These are phyloP conservation scores for Scleroderma citrinum DNA, from an alignment of 768 basidiomycete species.

Conservation along the genomic window DNA sequence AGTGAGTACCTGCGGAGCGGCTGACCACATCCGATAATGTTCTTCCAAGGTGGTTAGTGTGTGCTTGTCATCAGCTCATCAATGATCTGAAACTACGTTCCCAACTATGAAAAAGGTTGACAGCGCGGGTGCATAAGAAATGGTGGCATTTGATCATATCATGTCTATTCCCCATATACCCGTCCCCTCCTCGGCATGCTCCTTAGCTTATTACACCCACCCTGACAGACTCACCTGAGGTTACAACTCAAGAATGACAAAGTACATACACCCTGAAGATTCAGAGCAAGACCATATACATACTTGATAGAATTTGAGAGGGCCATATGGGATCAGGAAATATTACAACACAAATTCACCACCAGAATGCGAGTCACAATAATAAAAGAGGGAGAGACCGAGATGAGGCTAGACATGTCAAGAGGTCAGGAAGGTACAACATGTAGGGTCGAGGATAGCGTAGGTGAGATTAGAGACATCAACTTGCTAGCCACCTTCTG, in stretches of 20 bases:
- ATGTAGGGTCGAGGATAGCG: conserved; percentile 6
- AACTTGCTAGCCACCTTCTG: background rate
- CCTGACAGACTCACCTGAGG: no score
- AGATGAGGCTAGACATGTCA: conserved; percentile 17
- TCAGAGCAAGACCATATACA: background rate
- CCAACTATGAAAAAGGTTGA: no score
- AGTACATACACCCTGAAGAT: background rate
- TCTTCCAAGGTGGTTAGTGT: no score
- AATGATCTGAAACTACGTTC: no score
- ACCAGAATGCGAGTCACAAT: conserved; percentile 21
- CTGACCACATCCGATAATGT: no score
- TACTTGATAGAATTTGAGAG: background rate
- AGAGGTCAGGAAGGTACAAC: conserved; percentile 26
- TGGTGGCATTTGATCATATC: no score
- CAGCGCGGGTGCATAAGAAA: no score
- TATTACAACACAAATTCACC: conserved; percentile 22
- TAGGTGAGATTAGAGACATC: conserved; percentile 3
- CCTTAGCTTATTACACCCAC: no score
- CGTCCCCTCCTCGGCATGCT: no score
- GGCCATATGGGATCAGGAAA: conserved; percentile 12
- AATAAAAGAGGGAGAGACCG: conserved; percentile 15
- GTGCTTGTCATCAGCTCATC: no score
- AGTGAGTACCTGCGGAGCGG: no score
- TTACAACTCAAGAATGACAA: background rate
- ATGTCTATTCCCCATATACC: no score